phyloP scores from a whole-genome alignment of 2,329 filamentous ascomycete genomes.

The Thermoascus crustaceus region DNA sequence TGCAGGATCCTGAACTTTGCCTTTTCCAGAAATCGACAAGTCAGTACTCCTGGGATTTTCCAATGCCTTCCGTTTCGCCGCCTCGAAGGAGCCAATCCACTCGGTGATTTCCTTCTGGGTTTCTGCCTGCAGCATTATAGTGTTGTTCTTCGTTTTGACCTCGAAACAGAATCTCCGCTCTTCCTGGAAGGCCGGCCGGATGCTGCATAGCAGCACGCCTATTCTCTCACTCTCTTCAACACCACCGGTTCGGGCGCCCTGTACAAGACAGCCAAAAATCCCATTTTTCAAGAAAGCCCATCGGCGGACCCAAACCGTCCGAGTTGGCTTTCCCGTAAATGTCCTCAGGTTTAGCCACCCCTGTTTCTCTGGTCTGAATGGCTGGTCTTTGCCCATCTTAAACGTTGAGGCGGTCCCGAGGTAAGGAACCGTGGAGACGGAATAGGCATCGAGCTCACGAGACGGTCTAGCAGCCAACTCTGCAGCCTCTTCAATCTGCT shows the following conservation, averaged over 20 bases:
- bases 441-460: conserved; percentile 87
- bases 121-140: conserved; percentile 82
- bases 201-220: conserved; percentile 86
- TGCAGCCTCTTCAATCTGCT: conserved; percentile 72
- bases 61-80: conserved; percentile 85
- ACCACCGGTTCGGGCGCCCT: conserved; percentile 67
- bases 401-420: conserved; percentile 62
- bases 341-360: conserved; percentile 86
- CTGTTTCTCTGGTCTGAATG: conserved; percentile 65
- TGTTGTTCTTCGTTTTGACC: conserved; percentile 93
- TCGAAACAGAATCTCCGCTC: conserved; percentile 96
- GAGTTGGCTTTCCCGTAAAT: conserved; percentile 75
- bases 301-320: conserved; percentile 79
- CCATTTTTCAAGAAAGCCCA: conserved; percentile 97
- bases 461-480: conserved; percentile 68
- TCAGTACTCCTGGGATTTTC: conserved; percentile 58
- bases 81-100: conserved; percentile 89
- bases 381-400: conserved; percentile 41
- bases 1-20: conserved; percentile 55
- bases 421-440: conserved; percentile 80
- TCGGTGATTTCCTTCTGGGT: conserved; percentile 86
- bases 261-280: conserved; percentile 90
- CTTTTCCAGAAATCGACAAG: conserved; percentile 34
- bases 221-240: conserved; percentile 96
- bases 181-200: conserved; percentile 82